Base-by-base conservation (phyloP, 306 rosid genomes). In the Neltuma alba region DNA sequence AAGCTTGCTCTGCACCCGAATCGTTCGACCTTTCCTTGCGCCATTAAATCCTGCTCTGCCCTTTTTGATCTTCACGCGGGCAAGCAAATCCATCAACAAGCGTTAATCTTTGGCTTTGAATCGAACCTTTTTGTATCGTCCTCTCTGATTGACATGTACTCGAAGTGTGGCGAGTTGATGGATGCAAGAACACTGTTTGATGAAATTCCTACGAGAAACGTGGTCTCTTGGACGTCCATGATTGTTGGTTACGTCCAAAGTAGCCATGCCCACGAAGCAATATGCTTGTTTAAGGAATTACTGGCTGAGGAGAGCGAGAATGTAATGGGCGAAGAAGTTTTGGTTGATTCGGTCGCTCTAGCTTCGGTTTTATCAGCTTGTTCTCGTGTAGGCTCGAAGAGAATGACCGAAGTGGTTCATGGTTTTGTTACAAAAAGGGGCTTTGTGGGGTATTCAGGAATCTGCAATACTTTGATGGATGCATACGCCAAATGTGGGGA, bases 401-500 rank as follows among this genome's bases (percentile, higher is more conserved):
- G 86, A 74, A 50, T 87, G 55, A 89, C 97, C 0, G 89, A 86
- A 77, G 86, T 89, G 75, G 77, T 89, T 78, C 97, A 89, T 83
- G 91, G 97, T 11, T 79, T 87, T 2, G 92, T 88, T 82, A 27
- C 87, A 45, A 94, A 89, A 70, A 86, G 83, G 58, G 98, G 98
- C 47, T 84, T 94, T 74, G 86, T 83, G 20, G 88, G 70, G 76
- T 74, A 85, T 71, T 77, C 83, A 70, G 86, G 89, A 1, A 90
- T 88, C 80, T 92, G 91, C 71, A 94, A 94, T 80, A 92, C 93
- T 44, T 88, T 94, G 90, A 87, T 92, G 89, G 98, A 92, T 81
- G 93, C 97, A 14, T 94, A 91, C 85, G 93, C 98, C 15, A 92
- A 89, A 86, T 92, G 91, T 41, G 84, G 96, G n/a, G 87, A 89